Evolutionary conservation across 2,329 filamentous ascomycete genomes (phyloP).

Genomic region (Teratosphaeriaceae sp.): DNA sequence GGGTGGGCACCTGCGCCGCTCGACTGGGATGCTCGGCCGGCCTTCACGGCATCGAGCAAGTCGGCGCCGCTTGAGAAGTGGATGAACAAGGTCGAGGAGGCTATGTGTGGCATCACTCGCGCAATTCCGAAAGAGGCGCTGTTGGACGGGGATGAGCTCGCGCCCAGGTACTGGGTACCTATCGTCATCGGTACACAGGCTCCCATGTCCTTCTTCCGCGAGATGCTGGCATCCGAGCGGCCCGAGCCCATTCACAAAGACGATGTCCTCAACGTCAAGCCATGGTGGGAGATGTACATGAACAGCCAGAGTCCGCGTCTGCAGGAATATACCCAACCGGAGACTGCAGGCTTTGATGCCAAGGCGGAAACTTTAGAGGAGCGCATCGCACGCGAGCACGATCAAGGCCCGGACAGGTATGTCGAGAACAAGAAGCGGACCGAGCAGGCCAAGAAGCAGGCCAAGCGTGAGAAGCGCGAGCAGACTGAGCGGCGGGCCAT

Average conservation of each 20-base stretch:
- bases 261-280: constrained; percentile 19
- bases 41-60: constrained; percentile 21
- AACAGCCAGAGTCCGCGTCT: constrained; percentile 6
- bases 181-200: constrained; percentile 14
- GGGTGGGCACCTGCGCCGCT: constrained; percentile 40
- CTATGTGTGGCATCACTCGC: background rate
- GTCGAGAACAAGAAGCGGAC: constrained; percentile 19
- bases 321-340: constrained; percentile 10
- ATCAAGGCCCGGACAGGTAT: constrained; percentile 19
- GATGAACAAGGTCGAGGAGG: constrained; percentile 12
- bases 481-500: constrained; percentile 12
- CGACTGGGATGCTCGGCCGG: constrained; percentile 37
- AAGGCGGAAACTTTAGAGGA: constrained; percentile 20
- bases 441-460: constrained; percentile 21
- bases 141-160: no score
- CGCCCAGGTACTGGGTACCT: constrained; percentile 28
- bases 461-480: constrained; percentile 9
- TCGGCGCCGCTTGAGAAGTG: constrained; percentile 22
- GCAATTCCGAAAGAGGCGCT: background rate
- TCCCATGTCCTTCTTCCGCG: constrained; percentile 24
- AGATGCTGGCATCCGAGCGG: constrained; percentile 13
- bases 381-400: constrained; percentile 16
- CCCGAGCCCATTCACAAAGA: constrained; percentile 21
- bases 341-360: constrained; percentile 23
- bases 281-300: constrained; percentile 28